phyloP scores from a whole-genome alignment of 2,329 filamentous ascomycete genomes.

The Colletotrichum noveboracense region DNA sequence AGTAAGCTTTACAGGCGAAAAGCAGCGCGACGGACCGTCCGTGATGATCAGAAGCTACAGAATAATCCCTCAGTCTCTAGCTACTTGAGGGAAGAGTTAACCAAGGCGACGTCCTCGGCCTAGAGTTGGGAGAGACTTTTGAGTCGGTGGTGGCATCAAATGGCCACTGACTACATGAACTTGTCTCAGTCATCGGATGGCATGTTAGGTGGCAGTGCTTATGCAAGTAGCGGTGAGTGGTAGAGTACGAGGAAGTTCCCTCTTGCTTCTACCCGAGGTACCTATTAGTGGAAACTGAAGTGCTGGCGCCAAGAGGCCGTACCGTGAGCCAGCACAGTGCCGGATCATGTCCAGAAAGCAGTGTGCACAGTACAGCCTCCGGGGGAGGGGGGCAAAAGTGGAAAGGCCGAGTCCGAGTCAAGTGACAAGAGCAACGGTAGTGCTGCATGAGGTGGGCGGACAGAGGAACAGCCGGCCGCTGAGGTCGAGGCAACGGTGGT shows the following conservation, averaged over 20 bases:
- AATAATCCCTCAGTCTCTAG: neutral
- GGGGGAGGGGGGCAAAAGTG: neutral
- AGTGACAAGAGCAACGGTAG: neutral
- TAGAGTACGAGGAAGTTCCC: neutral
- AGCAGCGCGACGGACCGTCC: neutral
- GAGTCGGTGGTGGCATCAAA: neutral
- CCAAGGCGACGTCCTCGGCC: neutral
- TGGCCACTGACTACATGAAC: neutral
- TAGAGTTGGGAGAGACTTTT: neutral
- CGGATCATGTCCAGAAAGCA: neutral
- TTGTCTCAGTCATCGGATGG: neutral
- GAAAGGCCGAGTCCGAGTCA: neutral
- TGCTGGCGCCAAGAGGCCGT: neutral
- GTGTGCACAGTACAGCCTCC: neutral
- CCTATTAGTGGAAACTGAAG: neutral
- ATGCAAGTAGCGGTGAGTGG: conserved; percentile 14
- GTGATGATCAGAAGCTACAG: neutral
- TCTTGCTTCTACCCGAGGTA: neutral
- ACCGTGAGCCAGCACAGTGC: neutral
- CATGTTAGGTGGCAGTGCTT: neutral
- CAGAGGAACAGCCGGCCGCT: neutral
- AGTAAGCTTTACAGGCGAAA: neutral
- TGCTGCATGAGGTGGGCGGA: neutral
- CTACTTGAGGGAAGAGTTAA: neutral
- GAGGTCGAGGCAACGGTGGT: neutral